Evolutionary conservation across 495 filamentous ascomycete species (phyloP).

Genomic region (Lasiosphaeriaceae sp.): DNA sequence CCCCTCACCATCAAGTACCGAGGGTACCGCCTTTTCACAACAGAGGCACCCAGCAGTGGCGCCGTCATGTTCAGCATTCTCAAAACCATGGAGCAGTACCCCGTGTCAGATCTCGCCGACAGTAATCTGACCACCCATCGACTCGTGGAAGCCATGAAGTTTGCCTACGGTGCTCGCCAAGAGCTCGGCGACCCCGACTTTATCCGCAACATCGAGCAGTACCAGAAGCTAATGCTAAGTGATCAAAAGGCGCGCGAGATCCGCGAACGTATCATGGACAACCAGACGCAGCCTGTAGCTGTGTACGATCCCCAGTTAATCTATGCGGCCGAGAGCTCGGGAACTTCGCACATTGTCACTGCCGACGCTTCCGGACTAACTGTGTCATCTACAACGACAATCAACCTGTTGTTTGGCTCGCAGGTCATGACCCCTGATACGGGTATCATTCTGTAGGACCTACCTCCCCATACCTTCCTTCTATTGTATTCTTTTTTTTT

Average conservation of each 20-base stretch:
- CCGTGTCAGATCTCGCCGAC: constrained; percentile 31
- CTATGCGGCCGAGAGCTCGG: constrained; percentile 47
- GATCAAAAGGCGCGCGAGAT: constrained; percentile 53
- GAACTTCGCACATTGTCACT: constrained; percentile 72
- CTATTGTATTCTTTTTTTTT: constrained; percentile 1
- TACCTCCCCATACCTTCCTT: too few species aligned
- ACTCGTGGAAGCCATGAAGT: constrained; percentile 81
- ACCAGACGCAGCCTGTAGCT: constrained; percentile 59
- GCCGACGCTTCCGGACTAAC: constrained; percentile 66
- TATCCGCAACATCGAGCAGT: constrained; percentile 50
- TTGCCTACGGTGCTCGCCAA: constrained; percentile 69
- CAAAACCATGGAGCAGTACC: constrained; percentile 75
- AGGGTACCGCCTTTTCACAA: constrained; percentile 61
- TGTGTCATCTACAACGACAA: constrained; percentile 71
- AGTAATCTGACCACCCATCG: constrained; percentile 62
- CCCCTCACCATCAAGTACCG: constrained; percentile 66
- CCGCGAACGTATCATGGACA: constrained; percentile 65
- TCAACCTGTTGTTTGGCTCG: constrained; percentile 83
- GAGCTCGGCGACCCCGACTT: constrained; percentile 78
- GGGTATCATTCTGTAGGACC: constrained; percentile 56
- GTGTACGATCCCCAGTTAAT: constrained; percentile 60
- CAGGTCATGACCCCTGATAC: constrained; percentile 76
- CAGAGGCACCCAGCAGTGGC: constrained; percentile 70
- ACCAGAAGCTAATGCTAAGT: constrained; percentile 56
- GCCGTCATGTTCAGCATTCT: constrained; percentile 66